phyloP scores from a whole-genome alignment of 2,329 filamentous ascomycete genomes.

The Didymella glomerata region DNA sequence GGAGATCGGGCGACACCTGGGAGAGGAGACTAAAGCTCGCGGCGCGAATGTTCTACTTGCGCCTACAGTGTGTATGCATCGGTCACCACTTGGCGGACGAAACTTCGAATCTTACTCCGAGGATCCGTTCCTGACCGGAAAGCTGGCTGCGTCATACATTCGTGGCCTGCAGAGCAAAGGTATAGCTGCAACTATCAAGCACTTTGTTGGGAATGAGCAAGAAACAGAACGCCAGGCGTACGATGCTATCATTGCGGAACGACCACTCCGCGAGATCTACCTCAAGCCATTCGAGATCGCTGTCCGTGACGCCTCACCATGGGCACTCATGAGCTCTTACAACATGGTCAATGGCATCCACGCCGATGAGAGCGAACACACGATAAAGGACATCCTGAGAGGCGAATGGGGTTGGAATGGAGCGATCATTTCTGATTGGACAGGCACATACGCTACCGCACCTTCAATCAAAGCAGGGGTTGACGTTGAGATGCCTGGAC shows the following conservation, averaged over 20 bases:
- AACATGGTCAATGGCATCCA: conserved; percentile 70
- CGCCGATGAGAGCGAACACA: conserved; percentile 50
- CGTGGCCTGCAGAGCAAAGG: conserved; percentile 76
- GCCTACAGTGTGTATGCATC: conserved; percentile 82
- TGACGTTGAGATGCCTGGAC: conserved; percentile 54
- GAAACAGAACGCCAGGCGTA: conserved; percentile 73
- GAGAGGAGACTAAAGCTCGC: conserved; percentile 74
- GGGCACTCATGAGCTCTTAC: conserved; percentile 75
- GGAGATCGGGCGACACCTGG: conserved; percentile 74
- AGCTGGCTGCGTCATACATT: conserved; percentile 75
- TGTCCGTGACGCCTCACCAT: conserved; percentile 70
- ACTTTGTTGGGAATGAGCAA: conserved; percentile 77
- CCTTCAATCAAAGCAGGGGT: conserved; percentile 51
- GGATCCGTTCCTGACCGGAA: conserved; percentile 79
- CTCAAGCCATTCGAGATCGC: conserved; percentile 80
- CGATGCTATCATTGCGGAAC: conserved; percentile 70
- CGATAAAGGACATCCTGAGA: conserved; percentile 54
- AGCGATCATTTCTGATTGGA: conserved; percentile 55
- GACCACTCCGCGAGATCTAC: conserved; percentile 73
- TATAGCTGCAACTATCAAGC: conserved; percentile 81
- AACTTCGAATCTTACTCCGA: conserved; percentile 90
- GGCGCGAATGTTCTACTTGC: conserved; percentile 77
- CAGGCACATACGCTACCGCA: conserved; percentile 52
- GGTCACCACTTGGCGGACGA: conserved; percentile 81
- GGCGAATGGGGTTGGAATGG: conserved; percentile 56